Conservation (phyloP, 1,284 basidiomycete genomes). For the Ustilago curta region DNA sequence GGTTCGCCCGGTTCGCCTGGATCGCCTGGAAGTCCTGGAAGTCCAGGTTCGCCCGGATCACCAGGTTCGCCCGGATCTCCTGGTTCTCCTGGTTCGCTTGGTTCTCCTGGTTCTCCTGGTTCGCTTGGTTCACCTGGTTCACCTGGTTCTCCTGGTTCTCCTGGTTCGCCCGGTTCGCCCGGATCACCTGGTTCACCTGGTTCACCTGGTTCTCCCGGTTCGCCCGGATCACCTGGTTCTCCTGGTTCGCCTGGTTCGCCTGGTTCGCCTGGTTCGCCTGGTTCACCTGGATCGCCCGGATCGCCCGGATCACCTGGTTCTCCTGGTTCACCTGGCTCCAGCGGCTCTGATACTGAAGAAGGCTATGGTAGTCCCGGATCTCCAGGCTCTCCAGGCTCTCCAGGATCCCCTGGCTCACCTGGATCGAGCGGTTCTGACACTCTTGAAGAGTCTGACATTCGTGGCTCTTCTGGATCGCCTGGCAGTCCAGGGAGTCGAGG, state of each 20-base stretch:
- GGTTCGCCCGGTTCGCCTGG: not conserved
- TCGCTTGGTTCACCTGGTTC: not conserved
- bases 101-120: not conserved
- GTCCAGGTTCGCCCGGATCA: not conserved
- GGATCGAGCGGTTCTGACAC: not conserved
- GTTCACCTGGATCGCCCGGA: not conserved
- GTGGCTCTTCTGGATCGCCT: not conserved
- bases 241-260: too few relatives aligned
- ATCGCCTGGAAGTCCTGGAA: not conserved
- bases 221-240: not conserved
- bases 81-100: constrained; percentile 1
- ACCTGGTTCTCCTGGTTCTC: not conserved
- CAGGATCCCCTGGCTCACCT: not conserved
- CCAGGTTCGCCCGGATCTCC: not conserved
- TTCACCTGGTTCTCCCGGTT: not conserved
- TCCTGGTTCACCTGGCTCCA: constrained; percentile 4
- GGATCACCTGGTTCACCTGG: not conserved
- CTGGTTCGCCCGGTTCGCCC: not conserved
- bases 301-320: not conserved
- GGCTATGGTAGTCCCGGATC: not conserved
- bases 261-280: not conserved
- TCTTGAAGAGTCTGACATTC: not conserved
- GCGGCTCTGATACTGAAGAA: not conserved
- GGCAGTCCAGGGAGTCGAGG: constrained; percentile 1
- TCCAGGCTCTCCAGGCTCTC: not conserved